Base-by-base conservation (phyloP, 805 yeast species). In the Maudiozyma saulgeensis region DNA sequence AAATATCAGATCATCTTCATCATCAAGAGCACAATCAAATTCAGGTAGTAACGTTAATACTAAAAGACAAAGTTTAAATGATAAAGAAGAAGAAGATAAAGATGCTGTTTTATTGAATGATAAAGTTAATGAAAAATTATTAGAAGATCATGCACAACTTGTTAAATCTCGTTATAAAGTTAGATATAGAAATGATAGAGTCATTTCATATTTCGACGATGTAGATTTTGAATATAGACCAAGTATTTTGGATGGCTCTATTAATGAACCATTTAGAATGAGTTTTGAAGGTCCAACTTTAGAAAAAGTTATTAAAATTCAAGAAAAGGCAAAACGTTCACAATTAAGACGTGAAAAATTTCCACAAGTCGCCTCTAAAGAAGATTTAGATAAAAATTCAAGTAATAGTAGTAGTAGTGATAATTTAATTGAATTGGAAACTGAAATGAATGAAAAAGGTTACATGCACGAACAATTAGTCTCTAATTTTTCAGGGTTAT, bases 401-500 rank as follows among this genome's bases (percentile, higher is more conserved):
- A 18, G 37, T 39, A 39, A 13, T 28, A 13, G 19, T n/a, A 39
- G n/a, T 21, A 23, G 25, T 23, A 39, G 12, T 12, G 21, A 38
- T n/a, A 28, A 38, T 6, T 4, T 39, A 15, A 18, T 15, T 12
- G 18, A 16, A 7, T 12, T 19, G 3, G 45, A 23, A 35, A 25
- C 21, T 16, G 18, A 28, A 21, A 35, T 11, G 13, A 40, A 34
- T 18, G 32, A 44, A 16, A 32, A 26, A 1, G 32, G 15, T 6
- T 16, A 18, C 25, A 28, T 40, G 5, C 31, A 46, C 16, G 31
- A 34, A 32, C 42, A 34, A 18, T 25, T 46, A 16, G 49, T 46
- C n/a, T 39, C 44, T 12, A 44, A 56, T 47, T 89, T 86, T 62
- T 80, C 77, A 55, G 98, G 98, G 2, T 77, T 93, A 51, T 91